Base-by-base conservation (phyloP, 192 early-diverging fungal genomes). In the Coemansia sp. region DNA sequence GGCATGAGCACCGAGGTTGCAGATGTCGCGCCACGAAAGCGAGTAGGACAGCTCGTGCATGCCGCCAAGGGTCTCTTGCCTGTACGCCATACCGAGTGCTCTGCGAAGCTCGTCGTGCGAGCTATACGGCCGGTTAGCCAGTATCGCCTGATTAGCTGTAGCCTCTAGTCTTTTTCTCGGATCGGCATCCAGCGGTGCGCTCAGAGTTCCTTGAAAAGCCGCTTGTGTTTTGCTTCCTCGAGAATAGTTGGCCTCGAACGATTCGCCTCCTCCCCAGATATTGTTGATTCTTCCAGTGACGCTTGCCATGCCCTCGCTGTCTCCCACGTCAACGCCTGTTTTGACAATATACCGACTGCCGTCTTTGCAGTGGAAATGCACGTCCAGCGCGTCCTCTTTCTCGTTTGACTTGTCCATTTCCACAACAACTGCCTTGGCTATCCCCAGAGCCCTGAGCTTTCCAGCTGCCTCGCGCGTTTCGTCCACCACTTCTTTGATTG, bases 301-400 rank as follows among this genome's bases (percentile, higher is more conserved):
- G 60, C 85, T 90, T 71, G 91, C 88, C 32, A 82, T 91, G 33
- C 93, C 96, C 74, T 96, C 94, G 56, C 90, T 85, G 61, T 92
- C 93, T 17, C 93, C 93, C 31, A 97, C 86, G 54, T 95, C 93
- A 5, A 94, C 94, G 18, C 94, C 95, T 6, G 96, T 97, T 63
- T 84, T 87, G 49, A 94, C 83, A 73, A 81, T 88, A 32, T 95
- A 80, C 48, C 94, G 83, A 32, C 83, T 84, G 42, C 83, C 82
- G 63, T 95, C 92, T 65, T 90, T 85, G 58, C 92, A 85, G 7
- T 71, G 72, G 38, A 96, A 75, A 5, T 88, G 77, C 25, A 97
- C 87, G 75, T 96, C 89, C 5, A 96, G 72, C 0, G n/a, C 45
- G 0, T 14, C 42, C 12, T 64, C 31, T 16, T 14, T 50, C 14